Evolutionary conservation across 768 basidiomycete genomes (phyloP), one percentile per base, ranked within the genome.

Genomic region (Agaricus subrufescens): DNA sequence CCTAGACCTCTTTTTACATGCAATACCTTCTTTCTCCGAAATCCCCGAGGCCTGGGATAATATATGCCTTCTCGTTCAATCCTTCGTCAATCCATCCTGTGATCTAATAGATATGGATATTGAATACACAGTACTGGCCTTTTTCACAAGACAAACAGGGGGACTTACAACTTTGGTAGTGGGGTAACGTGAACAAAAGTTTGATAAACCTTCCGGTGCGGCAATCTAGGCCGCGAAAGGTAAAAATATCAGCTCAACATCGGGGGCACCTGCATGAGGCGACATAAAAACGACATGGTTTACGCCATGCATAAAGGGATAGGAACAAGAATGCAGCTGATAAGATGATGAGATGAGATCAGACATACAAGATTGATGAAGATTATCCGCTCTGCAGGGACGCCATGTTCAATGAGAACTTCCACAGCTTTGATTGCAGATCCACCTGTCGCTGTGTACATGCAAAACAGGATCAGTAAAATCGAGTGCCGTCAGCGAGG

Each of bases 371-470:
- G 72, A 67, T 98, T 96, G 58, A 97, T 83, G 71, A 98, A 97
- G 61, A 97, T 89, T 58, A 98, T 96, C 54, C 93, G 83, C 57
- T 97, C 94, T 70, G 97, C 93, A 14, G 91, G 87, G 30, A 99
- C 97, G 19, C 91, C 91, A 64, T 93, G 86, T 46, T 93, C 89
- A 70, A 89, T 85, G 11, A 98, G 77, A 3, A 98, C 89, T 68
- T 98, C 96, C 50, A 98, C 89, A 0, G 97, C 97, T 68, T 98
- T 98, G 71, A 95, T 94, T 7, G 95, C 96, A 4, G 95, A 98
- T 45, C 97, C 97, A 26, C 97, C 97, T 0, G 96, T 98, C 0
- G 96, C 96, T 81, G 56, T 60, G 5, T 7, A 6, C 26, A 25
- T n/a, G n/a, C 12, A 19, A 5, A 12, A 45, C 12, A 12, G 6